Evolutionary conservation across 108 stramenopile genomes (phyloP), one percentile per base, ranked within the genome.

Genomic region (Fragilaria crotonensis): DNA sequence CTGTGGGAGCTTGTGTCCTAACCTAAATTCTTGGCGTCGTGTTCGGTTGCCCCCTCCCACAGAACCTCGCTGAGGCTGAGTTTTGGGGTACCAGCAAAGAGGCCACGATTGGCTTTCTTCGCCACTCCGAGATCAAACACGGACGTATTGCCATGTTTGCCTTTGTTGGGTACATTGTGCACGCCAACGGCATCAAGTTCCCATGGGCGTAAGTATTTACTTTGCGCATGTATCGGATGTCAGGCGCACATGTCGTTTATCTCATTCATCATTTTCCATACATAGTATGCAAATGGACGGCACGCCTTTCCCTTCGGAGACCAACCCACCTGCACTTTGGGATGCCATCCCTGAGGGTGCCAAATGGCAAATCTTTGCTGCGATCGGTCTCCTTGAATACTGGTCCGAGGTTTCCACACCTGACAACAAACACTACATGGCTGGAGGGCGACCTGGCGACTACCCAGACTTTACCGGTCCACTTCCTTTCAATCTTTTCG

Each of bases 201-300:
- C 78, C 78, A n/a, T 78, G 77, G 77, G 48, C 77, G n/a, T n/a
- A n/a, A n/a, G n/a, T n/a, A n/a, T n/a, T n/a, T n/a, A n/a, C n/a
- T n/a, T n/a, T n/a, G n/a, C n/a, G n/a, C n/a, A n/a, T n/a, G n/a
- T n/a, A n/a, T n/a, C n/a, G n/a, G n/a, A n/a, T n/a, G n/a, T n/a
- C n/a, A n/a, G n/a, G n/a, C n/a, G n/a, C n/a, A n/a, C n/a, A n/a
- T n/a, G n/a, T n/a, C n/a, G n/a, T n/a, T n/a, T n/a, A n/a, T n/a
- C n/a, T n/a, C n/a, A n/a, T n/a, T n/a, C n/a, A n/a, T n/a, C n/a
- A n/a, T n/a, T n/a, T n/a, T n/a, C n/a, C n/a, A n/a, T n/a, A n/a
- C n/a, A n/a, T n/a, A n/a, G n/a, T 14, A 84, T 84, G 83, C 64
- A 74, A 31, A 21, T 78, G 46, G 74, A 74, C 27, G 83, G 83